phyloP scores from a whole-genome alignment of 768 basidiomycete species.

The Phylloporus sp. region DNA sequence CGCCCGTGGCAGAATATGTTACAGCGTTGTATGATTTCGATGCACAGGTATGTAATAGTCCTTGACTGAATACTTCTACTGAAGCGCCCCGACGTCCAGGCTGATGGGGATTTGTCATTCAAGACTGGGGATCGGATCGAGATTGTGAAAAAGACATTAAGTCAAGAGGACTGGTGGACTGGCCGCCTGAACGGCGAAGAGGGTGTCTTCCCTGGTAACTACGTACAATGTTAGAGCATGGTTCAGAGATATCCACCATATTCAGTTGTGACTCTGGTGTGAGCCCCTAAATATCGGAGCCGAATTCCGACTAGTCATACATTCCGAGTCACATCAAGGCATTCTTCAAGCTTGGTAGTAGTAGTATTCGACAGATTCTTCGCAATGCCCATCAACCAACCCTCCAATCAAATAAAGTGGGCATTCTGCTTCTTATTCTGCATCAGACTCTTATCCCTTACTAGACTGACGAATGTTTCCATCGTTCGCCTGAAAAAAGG shows the following conservation, averaged over 20 bases:
- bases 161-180: conserved; percentile 96
- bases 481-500: conserved; percentile 95
- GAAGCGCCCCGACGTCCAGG: conserved; percentile 36
- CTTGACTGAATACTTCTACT: not conserved
- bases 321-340: not conserved
- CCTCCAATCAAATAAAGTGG: conserved; percentile 88
- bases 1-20: conserved; percentile 65
- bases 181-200: conserved; percentile 75
- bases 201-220: conserved; percentile 85
- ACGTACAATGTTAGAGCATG: conserved; percentile 23
- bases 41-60: conserved; percentile 58
- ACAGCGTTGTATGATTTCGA: conserved; percentile 93
- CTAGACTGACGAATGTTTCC: conserved; percentile 92
- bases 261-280: not conserved
- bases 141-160: conserved; percentile 75
- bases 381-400: conserved; percentile 61
- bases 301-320: not conserved
- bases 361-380: not conserved
- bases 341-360: too few relatives aligned
- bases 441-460: not conserved
- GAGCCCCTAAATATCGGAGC: conserved; percentile 15
- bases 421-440: conserved; percentile 1
- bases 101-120: conserved; percentile 91
- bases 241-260: not conserved
- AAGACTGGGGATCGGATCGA: conserved; percentile 87